Evolutionary conservation across 345 rosid species (phyloP).

Genomic region (Hirschfeldia incana): DNA sequence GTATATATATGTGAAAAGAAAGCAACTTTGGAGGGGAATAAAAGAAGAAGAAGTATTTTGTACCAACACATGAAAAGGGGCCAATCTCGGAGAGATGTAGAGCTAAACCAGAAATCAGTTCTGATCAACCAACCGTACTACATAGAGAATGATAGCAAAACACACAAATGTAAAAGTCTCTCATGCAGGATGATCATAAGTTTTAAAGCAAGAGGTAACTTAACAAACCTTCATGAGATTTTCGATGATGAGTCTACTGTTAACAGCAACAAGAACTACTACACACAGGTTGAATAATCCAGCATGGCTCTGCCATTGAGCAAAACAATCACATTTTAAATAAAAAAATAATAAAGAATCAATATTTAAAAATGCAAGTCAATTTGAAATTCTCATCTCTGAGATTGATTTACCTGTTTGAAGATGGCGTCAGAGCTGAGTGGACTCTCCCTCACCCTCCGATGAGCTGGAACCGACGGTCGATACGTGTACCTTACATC

Average conservation of each 20-base stretch:
- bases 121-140: constrained; percentile 97
- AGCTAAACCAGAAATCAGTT: constrained; percentile 93
- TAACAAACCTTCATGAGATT: constrained; percentile 83
- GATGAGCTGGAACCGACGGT: constrained; percentile 83
- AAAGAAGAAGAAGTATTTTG: background rate
- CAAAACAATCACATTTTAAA: constrained; percentile 3
- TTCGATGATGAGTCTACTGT: constrained; percentile 94
- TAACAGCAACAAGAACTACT: constrained; percentile 95
- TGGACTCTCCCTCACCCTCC: constrained; percentile 72
- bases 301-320: constrained; percentile 82
- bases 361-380: constrained; percentile 7
- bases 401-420: constrained; percentile 56
- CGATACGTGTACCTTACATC: constrained; percentile 56
- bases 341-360: background rate
- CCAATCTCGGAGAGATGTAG: constrained; percentile 90
- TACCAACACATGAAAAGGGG: constrained; percentile 99
- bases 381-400: background rate
- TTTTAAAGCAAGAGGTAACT: background rate
- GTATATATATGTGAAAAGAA: background rate
- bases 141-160: constrained; percentile 27
- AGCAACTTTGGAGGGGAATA: background rate
- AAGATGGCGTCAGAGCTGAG: constrained; percentile 86
- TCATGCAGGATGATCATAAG: background rate
- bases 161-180: background rate
- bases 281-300: constrained; percentile 95